Evolutionary conservation across 805 yeast species (phyloP).

Genomic region (Teunomyces stri): DNA sequence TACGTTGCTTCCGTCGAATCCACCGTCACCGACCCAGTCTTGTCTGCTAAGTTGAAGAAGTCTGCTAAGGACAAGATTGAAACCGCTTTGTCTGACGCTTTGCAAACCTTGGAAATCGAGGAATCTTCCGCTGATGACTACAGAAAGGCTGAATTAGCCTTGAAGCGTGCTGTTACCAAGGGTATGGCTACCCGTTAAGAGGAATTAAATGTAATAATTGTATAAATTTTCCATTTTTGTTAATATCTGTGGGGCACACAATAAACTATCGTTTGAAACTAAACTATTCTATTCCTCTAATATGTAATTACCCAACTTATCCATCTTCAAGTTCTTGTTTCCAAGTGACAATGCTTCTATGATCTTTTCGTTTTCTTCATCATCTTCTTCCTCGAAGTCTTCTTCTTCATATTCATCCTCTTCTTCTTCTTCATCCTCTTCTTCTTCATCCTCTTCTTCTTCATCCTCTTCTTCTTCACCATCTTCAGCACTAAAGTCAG

Average conservation of each 20-base stretch:
- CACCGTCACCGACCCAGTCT: slow-evolving; percentile 96
- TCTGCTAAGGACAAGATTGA: slow-evolving; percentile 96
- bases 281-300: slow-evolving; percentile 40
- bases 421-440: slow-evolving; percentile 32
- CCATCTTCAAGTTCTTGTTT: slow-evolving; percentile 63
- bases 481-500: slow-evolving; percentile 16
- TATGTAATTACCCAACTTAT: slow-evolving; percentile 78
- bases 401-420: slow-evolving; percentile 34
- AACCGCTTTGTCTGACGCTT: slow-evolving; percentile 95
- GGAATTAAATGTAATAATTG: slow-evolving; percentile 6
- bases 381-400: slow-evolving; percentile 36
- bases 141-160: slow-evolving; percentile 98
- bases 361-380: slow-evolving; percentile 51
- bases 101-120: slow-evolving; percentile 96
- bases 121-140: slow-evolving; percentile 94
- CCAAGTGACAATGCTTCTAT: slow-evolving; percentile 69
- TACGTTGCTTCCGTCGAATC: slow-evolving; percentile 89
- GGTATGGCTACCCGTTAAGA: slow-evolving; percentile 96
- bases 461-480: slow-evolving; percentile 44
- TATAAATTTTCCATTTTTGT: slow-evolving; percentile 8
- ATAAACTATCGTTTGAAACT: slow-evolving; percentile 7
- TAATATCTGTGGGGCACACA: slow-evolving; percentile 8
- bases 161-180: slow-evolving; percentile 99
- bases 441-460: slow-evolving; percentile 37
- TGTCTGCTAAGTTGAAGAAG: slow-evolving; percentile 96